Base-by-base conservation (phyloP, 225 moss, liverwort and hornwort genomes). In the Ulota crispa region DNA sequence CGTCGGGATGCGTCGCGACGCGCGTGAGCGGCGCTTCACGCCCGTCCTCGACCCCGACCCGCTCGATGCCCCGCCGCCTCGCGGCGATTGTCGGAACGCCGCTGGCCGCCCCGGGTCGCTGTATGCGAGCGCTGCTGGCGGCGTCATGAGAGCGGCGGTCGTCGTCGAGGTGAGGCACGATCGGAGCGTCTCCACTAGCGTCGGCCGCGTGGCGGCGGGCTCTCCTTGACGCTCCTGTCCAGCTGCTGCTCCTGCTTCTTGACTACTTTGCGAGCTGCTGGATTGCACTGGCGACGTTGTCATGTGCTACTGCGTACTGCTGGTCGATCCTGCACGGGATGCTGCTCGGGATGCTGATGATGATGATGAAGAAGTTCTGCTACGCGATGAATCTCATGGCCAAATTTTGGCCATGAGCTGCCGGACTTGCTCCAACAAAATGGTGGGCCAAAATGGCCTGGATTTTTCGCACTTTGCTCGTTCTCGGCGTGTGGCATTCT, bases 181-280 rank as follows among this genome's bases (percentile, higher is more conserved):
- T 2, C 80, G 84, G 6, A 90, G 80, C 4, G 86, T 80, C 54
- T 88, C 90, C 5, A 61, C 82, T 6, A 90, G 79, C 8, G 84
- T 76, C 50, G 47, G 47, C 8, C 64, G 63, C 23, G 18, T 59
- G 27, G 45, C 13, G 69, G 45, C 26, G 45, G 3, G 45, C 45
- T 43, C 52, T 13, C 34, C 16, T 12, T 16, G 10, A n/a, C 23
- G 65, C 1, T 71, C 20, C 24, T 53, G 9, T 26, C 7, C n/a
- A n/a, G 32, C 24, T 45, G 45, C 24, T 56, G 19, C 7, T 1
- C 26, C 34, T 21, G 60, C 83, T 23, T 78, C 87, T 24, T 50
- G 79, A 37, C 56, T 82, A 74, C 88, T 86, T 23, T 77, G 83
- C 11, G 87, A 87, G 55, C 89, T 81, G 12, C 77, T 75, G 53